A percentile compares a stretch with the other conserved stretches of the same genome.
Conservation (phyloP, 2,329 filamentous ascomycete genomes). For the Trichoderma semiorbis region DNA sequence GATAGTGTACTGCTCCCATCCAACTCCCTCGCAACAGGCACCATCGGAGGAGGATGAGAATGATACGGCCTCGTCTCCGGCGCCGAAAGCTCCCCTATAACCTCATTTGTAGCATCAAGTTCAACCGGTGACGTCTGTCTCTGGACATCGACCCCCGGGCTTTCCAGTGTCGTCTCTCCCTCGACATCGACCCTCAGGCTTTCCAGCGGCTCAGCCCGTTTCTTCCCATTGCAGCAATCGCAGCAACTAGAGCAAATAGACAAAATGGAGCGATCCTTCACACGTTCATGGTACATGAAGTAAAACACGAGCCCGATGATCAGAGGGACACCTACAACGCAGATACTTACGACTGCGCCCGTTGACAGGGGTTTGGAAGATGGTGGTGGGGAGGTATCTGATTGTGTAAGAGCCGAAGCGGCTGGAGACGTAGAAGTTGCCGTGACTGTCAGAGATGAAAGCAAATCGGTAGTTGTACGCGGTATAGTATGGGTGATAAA, state of each 20-base stretch:
- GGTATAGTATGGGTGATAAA: not conserved
- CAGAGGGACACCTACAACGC: slow-evolving; percentile 38
- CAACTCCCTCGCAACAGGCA: not conserved
- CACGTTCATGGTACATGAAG: slow-evolving; percentile 27
- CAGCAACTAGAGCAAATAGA: no score
- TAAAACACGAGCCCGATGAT: slow-evolving; percentile 40
- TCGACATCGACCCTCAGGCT: not conserved
- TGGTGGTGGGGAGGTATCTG: not conserved
- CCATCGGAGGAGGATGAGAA: not conserved
- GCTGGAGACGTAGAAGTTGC: not conserved
- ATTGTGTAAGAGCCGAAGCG: not conserved
- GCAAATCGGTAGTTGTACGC: not conserved
- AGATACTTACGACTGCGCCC: slow-evolving; percentile 54
- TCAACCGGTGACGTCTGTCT: not conserved
- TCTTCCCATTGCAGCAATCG: no score
- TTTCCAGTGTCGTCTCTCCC: not conserved
- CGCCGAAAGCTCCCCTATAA: not conserved
- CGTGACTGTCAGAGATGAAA: not conserved
- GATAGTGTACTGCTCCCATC: not conserved
- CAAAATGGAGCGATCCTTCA: no score
- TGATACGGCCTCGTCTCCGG: not conserved
- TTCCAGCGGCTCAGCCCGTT: no score
- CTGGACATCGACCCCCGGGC: not conserved
- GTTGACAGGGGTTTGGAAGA: not conserved
- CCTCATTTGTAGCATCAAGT: not conserved